These are phyloP conservation scores for Cymbidium sinense DNA, from an alignment of 106 monocot species.

Conservation along the genomic window DNA sequence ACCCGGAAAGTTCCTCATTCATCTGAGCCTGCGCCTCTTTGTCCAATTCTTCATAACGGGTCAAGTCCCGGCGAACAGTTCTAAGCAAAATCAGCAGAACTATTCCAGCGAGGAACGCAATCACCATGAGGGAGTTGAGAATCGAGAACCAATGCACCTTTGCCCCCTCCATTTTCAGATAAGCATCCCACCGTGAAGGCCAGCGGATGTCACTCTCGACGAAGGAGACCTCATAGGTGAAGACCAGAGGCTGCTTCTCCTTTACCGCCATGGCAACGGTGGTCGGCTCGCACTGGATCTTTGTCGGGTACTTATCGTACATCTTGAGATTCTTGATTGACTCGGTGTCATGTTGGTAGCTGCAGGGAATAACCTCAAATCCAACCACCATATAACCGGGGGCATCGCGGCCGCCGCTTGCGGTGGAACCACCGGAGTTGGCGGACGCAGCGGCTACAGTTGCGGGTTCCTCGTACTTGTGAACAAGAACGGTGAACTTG, in stretches of 20 bases:
- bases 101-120: slow-evolving; percentile 41
- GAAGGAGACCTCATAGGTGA: slow-evolving; percentile 47
- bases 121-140: slow-evolving; percentile 44
- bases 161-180: slow-evolving; percentile 48
- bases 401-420: neutral
- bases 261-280: slow-evolving; percentile 23
- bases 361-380: slow-evolving; percentile 49
- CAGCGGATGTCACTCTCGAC: slow-evolving; percentile 43
- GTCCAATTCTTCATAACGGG: slow-evolving; percentile 41
- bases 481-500: slow-evolving; percentile 36
- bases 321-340: slow-evolving; percentile 16
- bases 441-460: slow-evolving; percentile 17
- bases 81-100: slow-evolving; percentile 41
- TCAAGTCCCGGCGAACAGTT: slow-evolving; percentile 40
- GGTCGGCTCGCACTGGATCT: slow-evolving; percentile 33
- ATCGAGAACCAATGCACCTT: slow-evolving; percentile 65
- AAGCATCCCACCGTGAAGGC: slow-evolving; percentile 54
- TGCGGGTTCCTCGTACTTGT: slow-evolving; percentile 34
- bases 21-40: slow-evolving; percentile 43
- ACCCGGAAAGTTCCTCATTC: slow-evolving; percentile 53
- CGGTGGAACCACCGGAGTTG: neutral
- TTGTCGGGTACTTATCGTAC: slow-evolving; percentile 33
- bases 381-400: slow-evolving; percentile 50
- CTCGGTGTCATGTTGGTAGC: slow-evolving; percentile 28
- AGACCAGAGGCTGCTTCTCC: slow-evolving; percentile 34